phyloP scores from a whole-genome alignment of 768 basidiomycete genomes.

The Russula lepida region DNA sequence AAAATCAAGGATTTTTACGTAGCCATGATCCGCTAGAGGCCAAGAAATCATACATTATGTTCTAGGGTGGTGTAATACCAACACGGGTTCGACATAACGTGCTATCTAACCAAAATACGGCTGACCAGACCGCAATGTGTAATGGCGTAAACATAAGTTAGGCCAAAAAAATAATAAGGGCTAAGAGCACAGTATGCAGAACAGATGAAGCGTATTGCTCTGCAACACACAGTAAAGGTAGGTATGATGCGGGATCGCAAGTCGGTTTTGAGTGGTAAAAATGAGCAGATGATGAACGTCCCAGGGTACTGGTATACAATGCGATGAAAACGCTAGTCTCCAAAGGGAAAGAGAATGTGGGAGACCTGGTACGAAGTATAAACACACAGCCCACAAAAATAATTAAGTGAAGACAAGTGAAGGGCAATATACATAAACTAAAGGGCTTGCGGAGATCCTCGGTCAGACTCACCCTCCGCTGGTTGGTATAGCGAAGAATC shows the following conservation, averaged over 20 bases:
- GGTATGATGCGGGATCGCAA: constrained; percentile 13
- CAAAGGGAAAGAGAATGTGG: not conserved
- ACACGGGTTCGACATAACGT: not conserved
- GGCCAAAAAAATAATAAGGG: not conserved
- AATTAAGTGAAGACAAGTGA: not conserved
- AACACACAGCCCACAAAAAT: not conserved
- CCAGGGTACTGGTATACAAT: constrained; percentile 5
- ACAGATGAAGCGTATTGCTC: not conserved
- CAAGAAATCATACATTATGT: not conserved
- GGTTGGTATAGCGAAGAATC: not conserved
- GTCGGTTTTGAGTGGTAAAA: not conserved
- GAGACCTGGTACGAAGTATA: not conserved
- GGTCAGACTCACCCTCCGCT: not conserved
- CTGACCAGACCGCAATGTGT: not conserved
- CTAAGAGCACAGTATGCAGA: constrained; percentile 10
- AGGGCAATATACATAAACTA: not conserved
- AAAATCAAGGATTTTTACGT: too few relatives aligned
- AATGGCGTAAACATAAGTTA: not conserved
- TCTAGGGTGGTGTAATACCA: not conserved
- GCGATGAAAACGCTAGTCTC: constrained; percentile 1
- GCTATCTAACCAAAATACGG: not conserved
- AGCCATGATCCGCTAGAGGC: not conserved
- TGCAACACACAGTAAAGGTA: constrained; percentile 10
- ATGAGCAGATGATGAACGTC: not conserved
- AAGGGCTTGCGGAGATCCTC: constrained; percentile 15